Evolutionary conservation across 2,329 filamentous ascomycete genomes (phyloP), one percentile per base, ranked within the genome.

Genomic region (Ophiostoma sp.): DNA sequence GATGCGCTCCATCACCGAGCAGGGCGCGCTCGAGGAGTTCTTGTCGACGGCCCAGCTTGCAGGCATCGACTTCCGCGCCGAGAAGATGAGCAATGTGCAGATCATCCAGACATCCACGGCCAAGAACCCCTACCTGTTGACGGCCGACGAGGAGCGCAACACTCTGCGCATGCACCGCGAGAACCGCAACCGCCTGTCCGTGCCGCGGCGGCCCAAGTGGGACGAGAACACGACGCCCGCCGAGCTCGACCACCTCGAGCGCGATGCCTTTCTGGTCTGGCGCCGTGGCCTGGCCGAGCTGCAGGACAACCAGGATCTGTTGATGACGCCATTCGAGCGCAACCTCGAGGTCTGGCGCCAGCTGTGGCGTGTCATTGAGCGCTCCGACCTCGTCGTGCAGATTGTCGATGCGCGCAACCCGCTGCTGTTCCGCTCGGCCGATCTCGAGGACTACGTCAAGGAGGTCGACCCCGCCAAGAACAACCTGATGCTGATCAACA

Each of bases 11-110:
- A 91, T 99, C 74, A 99, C 95, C 5, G 92, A 99, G 82, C 95
- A 99, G 80, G 93, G 90, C 73, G 93, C 93, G 62, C 87, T 99
- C 71, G 95, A 99, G 78, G 95, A 99, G 79, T 99, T 99, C 78
- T 82, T 99, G 72, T 91, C 90, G 69, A 99, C 95, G 1, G 96
- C 95, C 72, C 93, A 98, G 80, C 83, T 99, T 74, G 95, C 95
- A n/a, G 94, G 93, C 72, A 99, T 95, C 73, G 95, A 99, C 77
- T 99, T 99, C 79, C 98, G 94, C 0, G 96, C 95, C 41, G 93
- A 98, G 82, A 98, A 98, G 85, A 91, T 96, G 87, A 98, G 94
- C 81, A 98, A 96, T 76, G 91, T 98, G 79, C 97, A 97, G 82
- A 97, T 99, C 77, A 97, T 99, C 74, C 95, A 99, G 78, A 89